Base-by-base conservation (phyloP, 2,329 filamentous ascomycete genomes). In the Verticillium albo-atrum region DNA sequence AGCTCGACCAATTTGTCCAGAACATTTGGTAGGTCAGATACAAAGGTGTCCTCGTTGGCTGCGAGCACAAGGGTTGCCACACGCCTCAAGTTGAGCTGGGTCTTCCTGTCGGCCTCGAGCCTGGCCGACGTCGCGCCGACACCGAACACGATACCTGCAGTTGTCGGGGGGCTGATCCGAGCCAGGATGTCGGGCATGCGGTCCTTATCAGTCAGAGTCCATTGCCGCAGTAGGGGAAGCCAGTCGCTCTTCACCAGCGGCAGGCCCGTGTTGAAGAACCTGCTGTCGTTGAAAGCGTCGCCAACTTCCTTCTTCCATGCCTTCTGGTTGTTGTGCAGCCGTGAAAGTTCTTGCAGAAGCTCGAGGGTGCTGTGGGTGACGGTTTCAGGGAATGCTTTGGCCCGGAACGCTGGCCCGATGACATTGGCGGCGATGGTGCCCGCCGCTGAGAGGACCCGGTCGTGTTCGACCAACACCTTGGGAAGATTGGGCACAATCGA, bases 91-190 rank as follows among this genome's bases (percentile, higher is more conserved):
- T 92, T 97, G 30, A 97, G 82, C 74, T 98, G 94, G 1, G 93
- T 92, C 74, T 89, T 95, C 60, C 93, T 89, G 73, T 99, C 95
- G 6, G 96, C 92, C 75, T 99, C 95, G n/a, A 96, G 84, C 60
- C 95, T 84, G 35, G 95, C 95, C 51, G 93, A 96, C 25, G 91
- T 92, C 6, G 95, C 95, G 12, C 96, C 96, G 0, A 99, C 95
- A n/a, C 95, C 95, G 69, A 99, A 99, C 71, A 99, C 94, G 66
- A 99, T 96, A 9, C 95, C 95, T 0, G 96, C 95, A 15, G 93
- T 94, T 1, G 93, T 92, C 6, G 95, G 95, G 4, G 93, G 85
- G 6, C 88, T 88, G 62, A 99, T 84, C 23, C 92, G 89, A 37
- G 84, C 81, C 9, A 98, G 75, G 4, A 97, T 79, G 62, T 99